Percentiles rank a stretch among this genome's conserved stretches.
phyloP scores from a whole-genome alignment of 2,329 filamentous ascomycete species.

The Incumbomyces delicatus region DNA sequence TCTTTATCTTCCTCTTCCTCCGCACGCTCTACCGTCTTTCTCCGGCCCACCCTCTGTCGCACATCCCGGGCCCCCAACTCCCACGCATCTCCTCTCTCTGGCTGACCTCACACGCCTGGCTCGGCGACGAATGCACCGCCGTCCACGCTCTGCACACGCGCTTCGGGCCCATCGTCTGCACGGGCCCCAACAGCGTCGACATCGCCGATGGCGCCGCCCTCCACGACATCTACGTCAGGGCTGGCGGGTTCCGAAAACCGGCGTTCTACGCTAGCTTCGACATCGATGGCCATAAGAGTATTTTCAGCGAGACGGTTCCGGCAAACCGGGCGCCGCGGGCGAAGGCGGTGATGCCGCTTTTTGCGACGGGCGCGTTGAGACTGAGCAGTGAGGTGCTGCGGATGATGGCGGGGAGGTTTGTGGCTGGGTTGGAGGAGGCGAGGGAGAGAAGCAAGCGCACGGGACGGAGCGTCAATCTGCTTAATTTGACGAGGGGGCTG shows the following conservation, averaged over 20 bases:
- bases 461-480: conserved; percentile 35
- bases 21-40: conserved; percentile 3
- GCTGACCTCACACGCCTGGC: conserved; percentile 26
- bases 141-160: conserved; percentile 25
- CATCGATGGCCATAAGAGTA: conserved; percentile 45
- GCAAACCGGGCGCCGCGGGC: conserved; percentile 35
- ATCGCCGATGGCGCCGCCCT: conserved; percentile 38
- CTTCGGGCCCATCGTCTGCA: conserved; percentile 29
- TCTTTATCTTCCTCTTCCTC: conserved; percentile 7
- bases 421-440: conserved; percentile 31
- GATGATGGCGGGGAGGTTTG: conserved; percentile 34
- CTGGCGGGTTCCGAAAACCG: conserved; percentile 46
- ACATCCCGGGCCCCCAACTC: conserved; percentile 9
- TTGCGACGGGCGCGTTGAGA: conserved; percentile 38
- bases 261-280: conserved; percentile 47
- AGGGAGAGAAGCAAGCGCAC: conserved; percentile 15
- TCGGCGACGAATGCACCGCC: conserved; percentile 26
- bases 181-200: conserved; percentile 31
- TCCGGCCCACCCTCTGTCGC: neutral
- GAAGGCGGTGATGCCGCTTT: conserved; percentile 42
- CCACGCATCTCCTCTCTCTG: conserved; percentile 26
- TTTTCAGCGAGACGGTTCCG: conserved; percentile 35
- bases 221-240: conserved; percentile 41
- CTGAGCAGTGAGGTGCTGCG: conserved; percentile 31
- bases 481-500: conserved; percentile 41